Evolutionary conservation across 768 basidiomycete genomes (phyloP).

Genomic region (Phlegmacium glaucopus): DNA sequence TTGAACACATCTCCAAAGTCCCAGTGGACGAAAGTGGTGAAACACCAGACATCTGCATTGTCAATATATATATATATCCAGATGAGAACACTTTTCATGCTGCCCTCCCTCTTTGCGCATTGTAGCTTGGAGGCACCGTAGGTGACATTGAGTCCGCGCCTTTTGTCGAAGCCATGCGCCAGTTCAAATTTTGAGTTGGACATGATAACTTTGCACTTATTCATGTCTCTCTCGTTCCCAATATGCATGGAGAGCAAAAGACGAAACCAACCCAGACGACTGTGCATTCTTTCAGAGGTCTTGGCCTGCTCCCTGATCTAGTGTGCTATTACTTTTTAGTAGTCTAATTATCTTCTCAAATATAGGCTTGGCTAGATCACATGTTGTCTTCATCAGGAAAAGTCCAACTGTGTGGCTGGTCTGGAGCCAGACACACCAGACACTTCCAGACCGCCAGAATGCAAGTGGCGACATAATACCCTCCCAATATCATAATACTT

Average conservation of each 20-base stretch:
- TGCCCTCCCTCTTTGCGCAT: neutral
- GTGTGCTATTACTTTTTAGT: slow-evolving; percentile 44
- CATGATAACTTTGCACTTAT: slow-evolving; percentile 95
- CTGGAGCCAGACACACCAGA: too few relatives aligned
- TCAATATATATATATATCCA: slow-evolving; percentile 53
- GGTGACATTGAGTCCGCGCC: slow-evolving; percentile 99
- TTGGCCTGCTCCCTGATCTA: slow-evolving; percentile 90
- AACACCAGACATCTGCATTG: slow-evolving; percentile 94
- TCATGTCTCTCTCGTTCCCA: slow-evolving; percentile 96
- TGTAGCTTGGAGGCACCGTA: slow-evolving; percentile 92
- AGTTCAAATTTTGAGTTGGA: slow-evolving; percentile 98
- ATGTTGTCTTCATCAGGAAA: slow-evolving; percentile 79
- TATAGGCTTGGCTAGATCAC: slow-evolving; percentile 70
- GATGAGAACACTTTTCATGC: neutral
- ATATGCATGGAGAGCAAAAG: slow-evolving; percentile 98
- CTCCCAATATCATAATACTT: too few relatives aligned
- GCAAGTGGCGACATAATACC: too few relatives aligned
- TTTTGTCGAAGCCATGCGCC: slow-evolving; percentile 98
- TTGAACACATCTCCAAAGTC: slow-evolving; percentile 89
- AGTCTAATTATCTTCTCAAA: neutral
- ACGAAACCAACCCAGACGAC: slow-evolving; percentile 99
- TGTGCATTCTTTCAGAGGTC: slow-evolving; percentile 87
- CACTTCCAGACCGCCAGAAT: too few relatives aligned
- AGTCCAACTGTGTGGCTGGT: too few relatives aligned
- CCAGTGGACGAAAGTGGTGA: slow-evolving; percentile 94